Base-by-base conservation (phyloP, 257 asterid genomes). In the Cruciata laevipes region DNA sequence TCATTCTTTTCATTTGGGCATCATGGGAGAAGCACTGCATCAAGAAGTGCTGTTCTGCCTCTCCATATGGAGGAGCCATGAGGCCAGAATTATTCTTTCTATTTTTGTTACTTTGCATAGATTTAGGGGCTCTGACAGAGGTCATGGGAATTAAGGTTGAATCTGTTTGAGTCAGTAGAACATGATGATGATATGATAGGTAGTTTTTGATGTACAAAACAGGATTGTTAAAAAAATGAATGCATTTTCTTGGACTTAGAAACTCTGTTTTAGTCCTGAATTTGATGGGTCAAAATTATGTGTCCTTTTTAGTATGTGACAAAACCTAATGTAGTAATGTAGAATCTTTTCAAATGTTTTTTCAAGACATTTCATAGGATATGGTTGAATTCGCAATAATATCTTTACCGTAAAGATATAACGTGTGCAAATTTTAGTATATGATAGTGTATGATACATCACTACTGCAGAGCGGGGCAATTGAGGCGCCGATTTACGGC, bases 1-100 rank as follows among this genome's bases (percentile, higher is more conserved):
- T 83, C 96, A 42, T 88, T 86, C 72, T 93, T 88, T 76, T 86
- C 91, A 5, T 86, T 93, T 78, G 89, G 97, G 21, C 91, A 85
- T 73, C 91, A 85, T 73, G 95, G 85, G 35, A 84, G 86, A 25
- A 83, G 74, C 52, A 80, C 30, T 27, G 30, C 81, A 58, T 92
- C 89, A 70, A 87, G 93, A 85, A 90, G 69, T 81, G 83, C 91
- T 72, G 86, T 90, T 72, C 80, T 78, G 33, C 95, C 97, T 40
- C 57, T 89, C 79, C 76, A 66, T 33, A 71, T 76, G 74, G 83
- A 84, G 74, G 83, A 84, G 56, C 55, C 79, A 74, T 76, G 30
- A 73, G 66, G 49, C 44, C 65, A 65, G 18, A 1, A 55, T 21
- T 63, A 47, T 66, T 47, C 7, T 49, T 51, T 14, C 32, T 0